phyloP scores from a whole-genome alignment of 768 basidiomycete species.

The Phlebiopsis flavidoalba region DNA sequence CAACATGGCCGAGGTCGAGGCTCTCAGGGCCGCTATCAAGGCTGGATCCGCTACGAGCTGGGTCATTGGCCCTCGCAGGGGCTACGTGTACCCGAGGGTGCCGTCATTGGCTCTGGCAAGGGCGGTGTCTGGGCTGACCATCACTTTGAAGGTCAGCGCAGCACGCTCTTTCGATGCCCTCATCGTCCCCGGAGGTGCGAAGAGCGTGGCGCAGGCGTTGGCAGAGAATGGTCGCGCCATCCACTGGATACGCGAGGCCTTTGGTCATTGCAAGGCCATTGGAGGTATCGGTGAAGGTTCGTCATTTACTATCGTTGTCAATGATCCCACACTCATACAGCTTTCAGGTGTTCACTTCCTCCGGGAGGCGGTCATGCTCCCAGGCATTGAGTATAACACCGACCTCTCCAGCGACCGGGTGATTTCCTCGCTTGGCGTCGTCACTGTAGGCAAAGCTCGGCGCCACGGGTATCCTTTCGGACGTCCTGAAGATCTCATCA shows the following conservation, averaged over 20 bases:
- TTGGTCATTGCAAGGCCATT: conserved; percentile 82
- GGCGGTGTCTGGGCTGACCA: conserved; percentile 52
- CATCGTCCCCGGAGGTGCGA: conserved; percentile 67
- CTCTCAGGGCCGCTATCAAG: conserved; percentile 48
- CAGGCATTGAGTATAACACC: conserved; percentile 38
- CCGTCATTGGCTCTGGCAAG: conserved; percentile 19
- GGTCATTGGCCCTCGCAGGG: conserved; percentile 64
- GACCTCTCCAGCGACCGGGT: conserved; percentile 33
- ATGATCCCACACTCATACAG: not conserved
- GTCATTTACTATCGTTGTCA: not conserved
- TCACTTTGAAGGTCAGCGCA: conserved; percentile 72
- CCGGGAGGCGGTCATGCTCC: conserved; percentile 39
- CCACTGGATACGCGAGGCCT: conserved; percentile 84
- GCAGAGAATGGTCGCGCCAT: conserved; percentile 60
- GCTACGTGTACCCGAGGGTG: conserved; percentile 38
- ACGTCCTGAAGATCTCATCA: conserved; percentile 38
- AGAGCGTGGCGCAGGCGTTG: conserved; percentile 54
- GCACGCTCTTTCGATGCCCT: conserved; percentile 83
- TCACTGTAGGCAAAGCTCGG: conserved; percentile 54
- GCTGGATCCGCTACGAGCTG: conserved; percentile 53
- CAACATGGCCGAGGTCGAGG: conserved; percentile 52
- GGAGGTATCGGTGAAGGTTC: conserved; percentile 68
- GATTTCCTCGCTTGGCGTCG: conserved; percentile 54
- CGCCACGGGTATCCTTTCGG: conserved; percentile 31
- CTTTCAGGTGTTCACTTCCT: conserved; percentile 44